A percentile compares a stretch with the other conserved stretches of the same genome.
Conservation (phyloP, 108 stramenopile genomes). For the Cyclotella atomus region DNA sequence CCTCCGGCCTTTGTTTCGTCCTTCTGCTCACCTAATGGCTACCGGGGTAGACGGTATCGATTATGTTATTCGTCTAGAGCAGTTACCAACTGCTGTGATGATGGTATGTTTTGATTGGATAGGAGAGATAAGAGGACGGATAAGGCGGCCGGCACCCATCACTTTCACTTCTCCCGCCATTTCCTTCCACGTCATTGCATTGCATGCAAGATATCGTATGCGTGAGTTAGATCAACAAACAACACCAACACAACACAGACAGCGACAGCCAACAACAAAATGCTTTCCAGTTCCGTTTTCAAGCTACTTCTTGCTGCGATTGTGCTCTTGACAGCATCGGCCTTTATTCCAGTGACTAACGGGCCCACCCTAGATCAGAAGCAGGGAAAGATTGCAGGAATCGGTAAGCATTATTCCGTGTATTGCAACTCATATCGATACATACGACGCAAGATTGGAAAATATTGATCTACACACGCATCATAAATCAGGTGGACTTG, state of each 20-base stretch:
- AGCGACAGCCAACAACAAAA: background rate
- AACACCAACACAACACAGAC: background rate
- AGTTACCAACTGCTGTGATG: too few species aligned
- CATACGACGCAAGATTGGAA: background rate
- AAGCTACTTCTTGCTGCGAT: background rate
- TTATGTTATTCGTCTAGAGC: too few species aligned
- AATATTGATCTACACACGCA: background rate
- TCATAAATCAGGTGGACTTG: constrained; percentile 2
- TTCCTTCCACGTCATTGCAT: too few species aligned
- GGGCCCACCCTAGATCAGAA: constrained; percentile 16
- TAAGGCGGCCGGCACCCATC: too few species aligned
- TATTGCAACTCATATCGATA: background rate
- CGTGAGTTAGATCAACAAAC: too few species aligned
- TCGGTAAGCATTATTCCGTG: background rate
- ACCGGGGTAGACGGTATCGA: too few species aligned
- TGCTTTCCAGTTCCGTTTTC: background rate
- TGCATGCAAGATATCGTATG: too few species aligned
- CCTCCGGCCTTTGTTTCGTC: too few species aligned
- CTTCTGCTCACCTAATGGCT: too few species aligned
- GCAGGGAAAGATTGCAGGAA: constrained; percentile 17
- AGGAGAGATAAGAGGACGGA: too few species aligned
- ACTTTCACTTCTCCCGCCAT: too few species aligned
- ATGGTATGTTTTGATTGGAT: too few species aligned
- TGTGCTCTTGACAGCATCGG: background rate
- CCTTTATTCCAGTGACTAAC: constrained; percentile 4